Evolutionary conservation across 2,329 filamentous ascomycete species (phyloP), one percentile per base, ranked within the genome.

Genomic region (Xylaria multiplex): DNA sequence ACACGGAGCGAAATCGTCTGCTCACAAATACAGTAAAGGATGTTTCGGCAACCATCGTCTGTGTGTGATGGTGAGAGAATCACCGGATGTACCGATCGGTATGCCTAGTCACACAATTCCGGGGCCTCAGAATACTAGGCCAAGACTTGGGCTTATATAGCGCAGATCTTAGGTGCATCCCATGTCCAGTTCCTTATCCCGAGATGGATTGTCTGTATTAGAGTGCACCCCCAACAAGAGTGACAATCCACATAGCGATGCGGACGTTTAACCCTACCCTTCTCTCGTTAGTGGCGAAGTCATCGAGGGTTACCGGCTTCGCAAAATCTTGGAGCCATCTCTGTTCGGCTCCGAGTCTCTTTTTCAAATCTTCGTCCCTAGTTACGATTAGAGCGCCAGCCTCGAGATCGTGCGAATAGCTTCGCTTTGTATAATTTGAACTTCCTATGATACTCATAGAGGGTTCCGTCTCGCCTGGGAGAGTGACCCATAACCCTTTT

Each of bases 371-470:
- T 27, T 90, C 82, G 74, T 98, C 90, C 24, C 84, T 83, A 1
- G 96, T 99, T 4, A 97, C 88, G 32, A 99, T 90, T 64, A 97
- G 79, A 0, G 92, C 92, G 40, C 96, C 96, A 0, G 91, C 92
- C 77, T 99, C 96, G 2, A 99, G 84, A 79, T 99, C 96, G 48
- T 97, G 86, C 46, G 91, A 90, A 79, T 99, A 98, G 75, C 93
- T 96, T 35, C 96, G 85, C 78, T 96, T 94, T 0, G 96, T 99
- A 79, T 98, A 99, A 77, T 99, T 99, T 9, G 91, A 96, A 76
- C 92, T 96, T 1, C 96, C 96, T 0, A 99, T 87, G 19, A 98
- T 84, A 37, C 90, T 96, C 62, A 98, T 84, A 54, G 90, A 90
- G 0, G 93, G 93, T 45, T 89, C 81, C 42, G 83, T 78, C 53